Evolutionary conservation across 2,329 filamentous ascomycete species (phyloP).

Genomic region (Colletotrichum sp.): DNA sequence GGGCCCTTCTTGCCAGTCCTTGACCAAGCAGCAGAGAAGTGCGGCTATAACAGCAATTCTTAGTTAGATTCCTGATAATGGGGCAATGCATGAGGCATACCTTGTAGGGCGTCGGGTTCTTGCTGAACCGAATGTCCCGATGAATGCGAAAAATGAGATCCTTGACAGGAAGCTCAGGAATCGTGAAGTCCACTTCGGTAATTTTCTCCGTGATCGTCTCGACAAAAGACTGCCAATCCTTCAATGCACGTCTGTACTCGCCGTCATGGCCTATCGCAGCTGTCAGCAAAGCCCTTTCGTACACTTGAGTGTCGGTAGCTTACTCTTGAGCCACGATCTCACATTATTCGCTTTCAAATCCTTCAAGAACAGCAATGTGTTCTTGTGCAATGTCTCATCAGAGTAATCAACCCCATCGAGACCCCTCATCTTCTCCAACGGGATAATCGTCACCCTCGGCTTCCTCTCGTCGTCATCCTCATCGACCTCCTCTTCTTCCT

Average conservation of each 20-base stretch:
- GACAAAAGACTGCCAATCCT: slow-evolving; percentile 83
- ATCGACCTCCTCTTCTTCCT: slow-evolving; percentile 24
- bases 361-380: slow-evolving; percentile 62
- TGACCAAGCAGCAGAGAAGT: slow-evolving; percentile 87
- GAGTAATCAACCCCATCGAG: slow-evolving; percentile 52
- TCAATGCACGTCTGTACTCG: slow-evolving; percentile 78
- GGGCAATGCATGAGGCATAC: slow-evolving; percentile 44
- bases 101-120: slow-evolving; percentile 89
- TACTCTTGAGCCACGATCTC: slow-evolving; percentile 59
- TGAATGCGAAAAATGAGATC: slow-evolving; percentile 90
- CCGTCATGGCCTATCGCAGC: slow-evolving; percentile 70
- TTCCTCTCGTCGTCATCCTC: slow-evolving; percentile 39
- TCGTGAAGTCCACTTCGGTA: slow-evolving; percentile 75
- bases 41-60: slow-evolving; percentile 54
- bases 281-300: slow-evolving; percentile 5
- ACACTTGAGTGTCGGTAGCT: background rate
- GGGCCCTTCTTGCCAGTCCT: slow-evolving; percentile 86
- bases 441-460: slow-evolving; percentile 44
- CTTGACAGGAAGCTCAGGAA: slow-evolving; percentile 85
- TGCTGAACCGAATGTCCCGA: slow-evolving; percentile 83
- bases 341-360: slow-evolving; percentile 67
- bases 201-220: slow-evolving; percentile 74
- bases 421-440: slow-evolving; percentile 45
- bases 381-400: slow-evolving; percentile 59
- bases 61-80: background rate